A percentile compares a stretch with the other conserved stretches of the same genome.
These are phyloP conservation scores for Blechomonas ayalai DNA, from an alignment of 208 protist genomes.

Conservation along the genomic window DNA sequence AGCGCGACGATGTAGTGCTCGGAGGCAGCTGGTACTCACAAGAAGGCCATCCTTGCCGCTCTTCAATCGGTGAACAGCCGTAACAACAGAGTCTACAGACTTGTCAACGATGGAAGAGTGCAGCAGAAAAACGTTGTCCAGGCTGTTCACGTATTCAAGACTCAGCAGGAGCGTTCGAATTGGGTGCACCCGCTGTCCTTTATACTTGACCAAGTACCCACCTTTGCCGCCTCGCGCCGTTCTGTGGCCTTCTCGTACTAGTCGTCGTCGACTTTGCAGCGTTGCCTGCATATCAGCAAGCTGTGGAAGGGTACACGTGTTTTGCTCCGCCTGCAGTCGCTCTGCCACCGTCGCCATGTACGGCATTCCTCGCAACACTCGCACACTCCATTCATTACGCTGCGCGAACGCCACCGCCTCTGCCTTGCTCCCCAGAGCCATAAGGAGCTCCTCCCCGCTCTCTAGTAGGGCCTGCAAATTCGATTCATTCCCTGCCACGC, in stretches of 20 bases:
- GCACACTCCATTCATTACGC: slow-evolving; percentile 26
- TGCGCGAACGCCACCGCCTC: slow-evolving; percentile 28
- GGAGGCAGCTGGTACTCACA: slow-evolving; percentile 51
- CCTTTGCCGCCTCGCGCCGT: no score
- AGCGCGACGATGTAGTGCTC: slow-evolving; percentile 25
- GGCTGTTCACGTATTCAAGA: slow-evolving; percentile 33
- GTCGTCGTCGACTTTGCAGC: no score
- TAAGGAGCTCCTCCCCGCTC: slow-evolving; percentile 55
- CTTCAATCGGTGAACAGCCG: slow-evolving; percentile 41
- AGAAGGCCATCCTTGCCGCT: slow-evolving; percentile 78
- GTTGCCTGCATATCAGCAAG: slow-evolving; percentile 12
- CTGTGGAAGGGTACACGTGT: not conserved
- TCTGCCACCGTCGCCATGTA: slow-evolving; percentile 28
- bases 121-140: slow-evolving; percentile 70
- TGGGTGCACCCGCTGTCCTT: slow-evolving; percentile 34
- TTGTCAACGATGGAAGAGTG: slow-evolving; percentile 53
- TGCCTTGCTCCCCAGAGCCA: slow-evolving; percentile 32
- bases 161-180: slow-evolving; percentile 54
- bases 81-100: slow-evolving; percentile 38
- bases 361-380: slow-evolving; percentile 26
- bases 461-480: slow-evolving; percentile 62
- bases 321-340: slow-evolving; percentile 15
- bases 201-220: slow-evolving; percentile 14
- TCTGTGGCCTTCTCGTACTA: no score
- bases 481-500: no score